These are phyloP conservation scores for Cicer yamashitae DNA, from an alignment of 306 rosid species.

Conservation along the genomic window DNA sequence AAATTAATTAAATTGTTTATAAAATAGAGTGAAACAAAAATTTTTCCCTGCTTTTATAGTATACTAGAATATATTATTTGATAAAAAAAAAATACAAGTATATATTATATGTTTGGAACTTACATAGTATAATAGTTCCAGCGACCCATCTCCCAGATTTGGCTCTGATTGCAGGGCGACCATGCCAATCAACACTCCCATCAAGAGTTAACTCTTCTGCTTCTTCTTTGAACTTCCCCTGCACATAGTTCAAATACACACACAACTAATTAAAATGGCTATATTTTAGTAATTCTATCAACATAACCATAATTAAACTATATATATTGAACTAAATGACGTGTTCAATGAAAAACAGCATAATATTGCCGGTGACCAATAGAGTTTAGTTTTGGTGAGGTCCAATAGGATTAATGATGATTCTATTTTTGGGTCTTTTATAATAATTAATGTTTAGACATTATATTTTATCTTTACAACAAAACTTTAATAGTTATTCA, in stretches of 20 bases:
- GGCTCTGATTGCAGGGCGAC: constrained; percentile 72
- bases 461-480: not conserved
- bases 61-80: too few relatives aligned
- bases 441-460: constrained; percentile 5
- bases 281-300: constrained; percentile 6
- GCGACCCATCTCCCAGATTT: constrained; percentile 93
- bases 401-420: not conserved
- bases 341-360: not conserved
- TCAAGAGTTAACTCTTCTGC: constrained; percentile 67
- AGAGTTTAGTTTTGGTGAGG: not conserved
- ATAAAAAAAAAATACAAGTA: too few relatives aligned
- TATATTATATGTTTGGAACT: constrained; percentile 42
- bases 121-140: constrained; percentile 83
- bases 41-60: not conserved
- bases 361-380: not conserved
- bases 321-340: not conserved
- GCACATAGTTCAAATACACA: constrained; percentile 8
- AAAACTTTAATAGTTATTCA: not conserved
- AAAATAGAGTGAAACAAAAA: not conserved
- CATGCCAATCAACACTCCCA: constrained; percentile 87
- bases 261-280: not conserved
- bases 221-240: constrained; percentile 64
- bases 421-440: not conserved
- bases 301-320: not conserved
- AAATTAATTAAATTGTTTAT: too few relatives aligned